phyloP scores from a whole-genome alignment of 1,284 basidiomycete species.

The Microbotryomycetes sp. region DNA sequence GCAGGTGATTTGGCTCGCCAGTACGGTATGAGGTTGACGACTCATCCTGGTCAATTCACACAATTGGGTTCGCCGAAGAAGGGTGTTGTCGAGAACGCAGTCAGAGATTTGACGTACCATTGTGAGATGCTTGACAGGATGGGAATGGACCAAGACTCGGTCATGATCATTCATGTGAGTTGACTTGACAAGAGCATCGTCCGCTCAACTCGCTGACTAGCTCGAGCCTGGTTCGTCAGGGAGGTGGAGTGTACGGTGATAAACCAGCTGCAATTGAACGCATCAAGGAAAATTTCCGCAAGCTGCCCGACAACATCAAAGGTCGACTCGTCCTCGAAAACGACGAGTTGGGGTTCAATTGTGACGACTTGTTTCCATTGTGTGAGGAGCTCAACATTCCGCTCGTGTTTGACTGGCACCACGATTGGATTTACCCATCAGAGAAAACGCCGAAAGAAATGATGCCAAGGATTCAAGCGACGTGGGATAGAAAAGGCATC shows the following conservation, averaged over 20 bases:
- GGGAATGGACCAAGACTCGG: slow-evolving; percentile 65
- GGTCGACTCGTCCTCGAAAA: slow-evolving; percentile 74
- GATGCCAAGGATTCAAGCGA: slow-evolving; percentile 64
- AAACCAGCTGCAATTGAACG: slow-evolving; percentile 63
- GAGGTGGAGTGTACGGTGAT: slow-evolving; percentile 71
- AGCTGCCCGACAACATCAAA: slow-evolving; percentile 59
- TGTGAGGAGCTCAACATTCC: slow-evolving; percentile 77
- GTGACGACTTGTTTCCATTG: slow-evolving; percentile 73
- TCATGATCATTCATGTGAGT: slow-evolving; percentile 65
- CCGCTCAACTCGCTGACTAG: too few species aligned
- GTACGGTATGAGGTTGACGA: slow-evolving; percentile 73
- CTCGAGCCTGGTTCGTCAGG: too few species aligned
- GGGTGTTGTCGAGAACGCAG: slow-evolving; percentile 63
- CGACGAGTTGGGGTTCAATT: slow-evolving; percentile 85
- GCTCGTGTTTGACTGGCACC: slow-evolving; percentile 70
- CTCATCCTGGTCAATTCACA: slow-evolving; percentile 68
- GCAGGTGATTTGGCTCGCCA: slow-evolving; percentile 68
- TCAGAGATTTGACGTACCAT: slow-evolving; percentile 76
- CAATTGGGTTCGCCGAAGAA: slow-evolving; percentile 49
- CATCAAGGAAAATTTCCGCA: slow-evolving; percentile 63
- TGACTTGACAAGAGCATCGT: too few species aligned
- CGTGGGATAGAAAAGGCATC: slow-evolving; percentile 65
- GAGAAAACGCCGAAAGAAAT: slow-evolving; percentile 54
- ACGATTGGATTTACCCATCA: slow-evolving; percentile 63
- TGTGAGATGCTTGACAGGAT: slow-evolving; percentile 77